Evolutionary conservation across 2,329 filamentous ascomycete species (phyloP), one percentile per base, ranked within the genome.

Genomic region (Sclerotinia glacialis): DNA sequence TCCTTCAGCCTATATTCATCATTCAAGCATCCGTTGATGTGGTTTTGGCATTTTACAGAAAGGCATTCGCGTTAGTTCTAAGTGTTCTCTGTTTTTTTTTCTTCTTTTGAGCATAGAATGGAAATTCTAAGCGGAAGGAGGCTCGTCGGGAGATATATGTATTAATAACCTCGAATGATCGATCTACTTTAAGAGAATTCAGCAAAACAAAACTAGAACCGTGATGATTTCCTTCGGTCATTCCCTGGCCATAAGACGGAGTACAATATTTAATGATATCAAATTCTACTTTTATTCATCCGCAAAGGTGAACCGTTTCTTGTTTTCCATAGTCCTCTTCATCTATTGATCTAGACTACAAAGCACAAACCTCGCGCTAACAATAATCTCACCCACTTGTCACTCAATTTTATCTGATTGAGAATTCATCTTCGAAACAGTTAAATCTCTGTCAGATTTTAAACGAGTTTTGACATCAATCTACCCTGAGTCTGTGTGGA

Each of bases 41-140:
- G 5, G 70, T 71, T 44, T 73, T 69, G 6, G 71, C 70, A 63
- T 72, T 70, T 37, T 73, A 71, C 44, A 71, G 31, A 72, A 72
- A 74, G 5, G 69, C 71, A 55, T 71, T 73, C 9, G 72, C 69
- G 40, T 73, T 74, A 54, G 72, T 72, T 37, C 70, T 67, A 49
- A 73, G 70, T 1, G 11, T 67, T 55, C 71, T 72, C 28, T 37
- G 34, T 12, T 12, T 28, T 66, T 58, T 18, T 69, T 28, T 66
- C 55, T 18, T 69, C 70, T 56, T 72, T 69, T 23, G 42, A 42
- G 7, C 70, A 69, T 6, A 74, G 67, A n/a, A 70, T 55, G 8
- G 68, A 71, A 26, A 71, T 67, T 6, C 6, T n/a, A 3, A 70
- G 71, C 2, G 44, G 18, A 34, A 28, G 9, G 37, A 74, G 64